Base-by-base conservation (phyloP, 2,329 filamentous ascomycete species). In the Pseudocercospora cruenta region DNA sequence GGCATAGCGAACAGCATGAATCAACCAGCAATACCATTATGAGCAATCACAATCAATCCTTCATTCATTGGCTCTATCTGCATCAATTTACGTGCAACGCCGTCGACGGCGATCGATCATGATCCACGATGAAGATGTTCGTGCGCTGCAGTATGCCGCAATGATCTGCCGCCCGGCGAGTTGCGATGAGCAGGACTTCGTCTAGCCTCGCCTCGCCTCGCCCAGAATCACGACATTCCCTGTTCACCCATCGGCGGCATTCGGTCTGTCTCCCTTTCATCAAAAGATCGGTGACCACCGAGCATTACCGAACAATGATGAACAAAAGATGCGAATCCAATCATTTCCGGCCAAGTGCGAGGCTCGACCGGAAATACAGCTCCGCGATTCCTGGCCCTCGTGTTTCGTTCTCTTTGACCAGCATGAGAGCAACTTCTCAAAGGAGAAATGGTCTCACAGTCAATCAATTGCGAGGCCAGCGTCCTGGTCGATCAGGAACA, bases 1-100 rank as follows among this genome's bases (percentile, higher is more conserved):
- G 58, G 51, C 21, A 31, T 60, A 51, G 39, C 58, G 55, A 39
- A 60, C 39, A 60, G 58, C 58, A 60, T 51, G 39, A 49, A 60
- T 60, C 33, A 10, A 58, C 24, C 55, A 58, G 55, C 28, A 58
- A 16, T 31, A 22, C 9, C 14, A 12, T 22, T n/a, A 43, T 24
- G 55, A 39, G 43, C 12, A n/a, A 39, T 22, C 8, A 5, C n/a
- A 22, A 3, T 14, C 47, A 10, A 24, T 1, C 12, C 1, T 53
- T 22, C 39, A 43, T 43, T 14, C 16, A 43, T 43, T 16, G 14
- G 36, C 36, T n/a, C 14, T n/a, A 16, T n/a, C 36, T n/a, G 16
- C 12, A 58, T 58, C 47, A 51, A 24, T 26, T 24, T 24, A 21
- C 47, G 9, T 33, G 53, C 53, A 19, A 33, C 53, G 31, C 2